Base-by-base conservation (phyloP, 352 stramenopile genomes). In the Pythium brachiatum region DNA sequence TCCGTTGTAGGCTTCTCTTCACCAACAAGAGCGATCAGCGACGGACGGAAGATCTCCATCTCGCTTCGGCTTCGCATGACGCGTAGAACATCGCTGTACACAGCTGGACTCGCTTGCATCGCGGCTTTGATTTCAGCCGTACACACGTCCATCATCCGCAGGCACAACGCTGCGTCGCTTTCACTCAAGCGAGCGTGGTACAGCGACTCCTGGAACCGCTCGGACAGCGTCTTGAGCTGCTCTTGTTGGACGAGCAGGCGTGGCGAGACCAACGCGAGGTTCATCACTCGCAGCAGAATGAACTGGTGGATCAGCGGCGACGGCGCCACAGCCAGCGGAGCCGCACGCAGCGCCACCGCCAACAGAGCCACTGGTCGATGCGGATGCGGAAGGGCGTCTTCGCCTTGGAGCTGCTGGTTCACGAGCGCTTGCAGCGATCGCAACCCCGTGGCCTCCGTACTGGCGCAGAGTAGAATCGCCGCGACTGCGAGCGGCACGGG, bases 281-380 rank as follows among this genome's bases (percentile, higher is more conserved):
- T 48, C n/a, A 55, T 26, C 21, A 44, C 34, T 36, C 56, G 56
- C 18, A 62, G n/a, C n/a, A 55, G 20, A 38, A 54, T 34, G 18
- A 62, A 62, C 56, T 62, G 56, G 18, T 62, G 56, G 9, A 62
- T 31, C 29, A 62, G 27, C 23, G 56, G 27, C 12, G 56, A 62
- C 27, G 56, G 38, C 13, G 21, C 31, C 11, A 48, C 44, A 20
- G 55, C 39, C 16, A 62, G 20, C 18, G 55, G 43, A 20, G 41
- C 39, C 21, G 29, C 55, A 20, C 43, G 56, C 7, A 62, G 21
- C 0, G 44, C 9, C 4, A 32, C 44, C 0, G 56, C 56, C 43
- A 62, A 2, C 3, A 62, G 26, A 11, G 56, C 56, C 11, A 27
- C n/a, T 2, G 56, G 8, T n/a, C 21, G 9, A 38, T 62, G 56